Evolutionary conservation across 441 rosid genomes (phyloP).

Genomic region (Mallotus japonicus): DNA sequence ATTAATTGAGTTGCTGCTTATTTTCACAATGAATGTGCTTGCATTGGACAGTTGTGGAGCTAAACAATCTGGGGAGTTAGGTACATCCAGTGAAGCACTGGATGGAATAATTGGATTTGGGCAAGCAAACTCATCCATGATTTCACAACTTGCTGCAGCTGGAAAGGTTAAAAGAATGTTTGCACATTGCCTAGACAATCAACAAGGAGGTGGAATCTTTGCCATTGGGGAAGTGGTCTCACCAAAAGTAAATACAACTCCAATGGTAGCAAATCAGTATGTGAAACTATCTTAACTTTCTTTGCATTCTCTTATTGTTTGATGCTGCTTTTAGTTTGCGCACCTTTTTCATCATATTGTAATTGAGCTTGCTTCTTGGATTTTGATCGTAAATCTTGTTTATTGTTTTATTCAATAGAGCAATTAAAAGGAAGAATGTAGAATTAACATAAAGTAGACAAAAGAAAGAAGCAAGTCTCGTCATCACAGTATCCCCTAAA

Average conservation of each 20-base stretch:
- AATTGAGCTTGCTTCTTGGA: background rate
- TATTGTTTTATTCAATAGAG: background rate
- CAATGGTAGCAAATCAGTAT: slow-evolving; percentile 74
- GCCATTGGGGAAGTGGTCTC: slow-evolving; percentile 78
- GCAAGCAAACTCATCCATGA: slow-evolving; percentile 79
- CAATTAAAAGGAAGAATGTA: background rate
- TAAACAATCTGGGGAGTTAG: slow-evolving; percentile 76
- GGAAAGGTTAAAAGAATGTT: slow-evolving; percentile 66
- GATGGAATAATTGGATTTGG: slow-evolving; percentile 95
- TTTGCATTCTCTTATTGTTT: background rate
- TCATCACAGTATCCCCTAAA: background rate
- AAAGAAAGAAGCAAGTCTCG: background rate
- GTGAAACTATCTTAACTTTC: slow-evolving; percentile 32
- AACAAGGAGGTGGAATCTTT: slow-evolving; percentile 81
- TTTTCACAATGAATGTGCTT: slow-evolving; percentile 8
- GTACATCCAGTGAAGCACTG: slow-evolving; percentile 59
- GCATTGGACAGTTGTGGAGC: slow-evolving; percentile 60
- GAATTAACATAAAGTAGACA: background rate
- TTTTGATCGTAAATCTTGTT: background rate
- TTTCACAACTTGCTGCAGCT: slow-evolving; percentile 76
- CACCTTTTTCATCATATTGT: slow-evolving; percentile 1
- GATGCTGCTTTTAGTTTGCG: background rate
- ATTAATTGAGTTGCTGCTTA: slow-evolving; percentile 9
- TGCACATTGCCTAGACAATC: slow-evolving; percentile 84
- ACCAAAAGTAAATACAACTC: slow-evolving; percentile 76